A percentile compares a stretch with the other conserved stretches of the same genome.
Conservation (phyloP, 2,329 filamentous ascomycete genomes). For the Sclerotinia borealis region DNA sequence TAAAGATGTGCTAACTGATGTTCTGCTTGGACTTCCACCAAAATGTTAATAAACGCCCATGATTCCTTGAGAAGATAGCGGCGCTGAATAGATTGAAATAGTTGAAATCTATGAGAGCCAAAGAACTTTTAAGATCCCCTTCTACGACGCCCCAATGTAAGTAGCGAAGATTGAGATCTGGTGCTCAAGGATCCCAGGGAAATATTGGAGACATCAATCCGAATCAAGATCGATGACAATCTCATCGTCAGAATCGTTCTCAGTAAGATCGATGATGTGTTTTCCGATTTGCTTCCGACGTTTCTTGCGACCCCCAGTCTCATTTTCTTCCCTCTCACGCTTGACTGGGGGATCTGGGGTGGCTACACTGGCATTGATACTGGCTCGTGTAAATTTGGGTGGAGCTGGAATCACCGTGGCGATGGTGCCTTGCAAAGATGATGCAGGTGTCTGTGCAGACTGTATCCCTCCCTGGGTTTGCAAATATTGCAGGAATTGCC, state of each 20-base stretch:
- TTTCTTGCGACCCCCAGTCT: background rate
- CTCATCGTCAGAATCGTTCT: background rate
- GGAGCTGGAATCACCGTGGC: background rate
- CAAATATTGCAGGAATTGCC: background rate
- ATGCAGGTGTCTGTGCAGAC: background rate
- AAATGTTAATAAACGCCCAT: background rate
- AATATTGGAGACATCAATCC: background rate
- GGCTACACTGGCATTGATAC: background rate
- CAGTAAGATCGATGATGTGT: constrained; percentile 4
- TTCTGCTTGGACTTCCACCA: background rate
- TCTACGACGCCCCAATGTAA: no score
- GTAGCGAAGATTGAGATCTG: background rate
- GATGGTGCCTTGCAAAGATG: background rate
- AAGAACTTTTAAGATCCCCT: no score
- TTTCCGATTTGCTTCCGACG: background rate
- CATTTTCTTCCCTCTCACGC: background rate
- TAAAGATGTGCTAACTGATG: background rate
- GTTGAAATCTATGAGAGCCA: no score
- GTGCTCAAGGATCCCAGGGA: background rate
- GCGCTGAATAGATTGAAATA: background rate
- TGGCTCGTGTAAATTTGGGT: background rate
- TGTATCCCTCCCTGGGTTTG: background rate
- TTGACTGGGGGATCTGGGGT: background rate
- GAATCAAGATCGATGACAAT: background rate
- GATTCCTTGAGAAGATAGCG: background rate